These are phyloP conservation scores for Trametes maxima DNA, from an alignment of 768 basidiomycete genomes.

Conservation along the genomic window DNA sequence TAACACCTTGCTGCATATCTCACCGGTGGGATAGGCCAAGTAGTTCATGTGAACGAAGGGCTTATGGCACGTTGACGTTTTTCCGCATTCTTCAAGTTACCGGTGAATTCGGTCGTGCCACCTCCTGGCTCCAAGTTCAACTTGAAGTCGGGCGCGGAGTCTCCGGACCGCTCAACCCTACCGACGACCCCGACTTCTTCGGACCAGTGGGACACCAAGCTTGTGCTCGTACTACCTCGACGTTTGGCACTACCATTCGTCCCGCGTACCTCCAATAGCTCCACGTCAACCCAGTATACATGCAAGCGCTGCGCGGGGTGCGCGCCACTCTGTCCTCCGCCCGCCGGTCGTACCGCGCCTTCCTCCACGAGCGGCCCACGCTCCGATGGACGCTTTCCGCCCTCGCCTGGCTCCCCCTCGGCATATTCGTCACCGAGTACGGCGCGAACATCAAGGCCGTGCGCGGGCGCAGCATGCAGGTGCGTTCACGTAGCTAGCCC, in stretches of 20 bases:
- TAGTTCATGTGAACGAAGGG: too few relatives aligned
- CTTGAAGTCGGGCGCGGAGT: too few relatives aligned
- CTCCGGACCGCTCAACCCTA: too few relatives aligned
- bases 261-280: not conserved
- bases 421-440: constrained; percentile 49
- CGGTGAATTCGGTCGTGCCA: too few relatives aligned
- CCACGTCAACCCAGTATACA: not conserved
- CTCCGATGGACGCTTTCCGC: constrained; percentile 30
- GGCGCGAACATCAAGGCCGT: constrained; percentile 56
- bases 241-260: not conserved
- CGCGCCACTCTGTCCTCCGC: not conserved
- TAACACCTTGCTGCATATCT: too few relatives aligned
- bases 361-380: constrained; percentile 10
- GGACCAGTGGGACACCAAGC: not conserved
- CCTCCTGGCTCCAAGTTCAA: too few relatives aligned
- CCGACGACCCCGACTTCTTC: too few relatives aligned
- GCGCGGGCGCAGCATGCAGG: constrained; percentile 76
- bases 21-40: not conserved
- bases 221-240: not conserved
- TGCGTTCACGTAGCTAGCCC: constrained; percentile 31
- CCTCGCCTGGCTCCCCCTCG: constrained; percentile 63
- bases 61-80: too few relatives aligned
- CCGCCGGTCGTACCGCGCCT: not conserved
- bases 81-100: too few relatives aligned
- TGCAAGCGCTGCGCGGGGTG: not conserved